Conservation (phyloP, 805 yeast species). For the Candida chauliodis region DNA sequence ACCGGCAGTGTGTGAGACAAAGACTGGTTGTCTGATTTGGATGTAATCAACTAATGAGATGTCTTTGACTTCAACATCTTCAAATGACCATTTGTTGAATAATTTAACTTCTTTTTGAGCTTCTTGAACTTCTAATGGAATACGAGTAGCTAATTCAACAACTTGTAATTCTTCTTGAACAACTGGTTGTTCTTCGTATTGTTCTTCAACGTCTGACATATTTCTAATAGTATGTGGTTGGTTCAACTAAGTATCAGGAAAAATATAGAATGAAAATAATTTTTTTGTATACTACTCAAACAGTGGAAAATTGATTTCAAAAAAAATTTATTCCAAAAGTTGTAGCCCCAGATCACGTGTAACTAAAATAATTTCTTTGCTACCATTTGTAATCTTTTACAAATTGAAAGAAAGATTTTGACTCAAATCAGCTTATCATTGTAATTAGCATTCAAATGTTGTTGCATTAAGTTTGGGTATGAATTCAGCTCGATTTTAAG, state of each 20-base stretch:
- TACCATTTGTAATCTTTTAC: too few species aligned
- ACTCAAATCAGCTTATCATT: too few species aligned
- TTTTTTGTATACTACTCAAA: slow-evolving; percentile 2
- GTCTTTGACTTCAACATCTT: slow-evolving; percentile 96
- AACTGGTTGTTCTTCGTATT: slow-evolving; percentile 54
- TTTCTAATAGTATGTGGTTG: not conserved
- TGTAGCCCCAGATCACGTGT: slow-evolving; percentile 6
- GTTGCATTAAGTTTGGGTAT: too few species aligned
- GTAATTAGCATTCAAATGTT: too few species aligned
- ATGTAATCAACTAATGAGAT: slow-evolving; percentile 97
- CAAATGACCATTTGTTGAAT: slow-evolving; percentile 99
- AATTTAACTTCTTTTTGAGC: slow-evolving; percentile 95
- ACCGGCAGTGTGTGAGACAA: slow-evolving; percentile 99
- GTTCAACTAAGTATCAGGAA: slow-evolving; percentile 3
- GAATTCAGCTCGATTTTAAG: too few species aligned
- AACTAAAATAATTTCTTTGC: too few species aligned
- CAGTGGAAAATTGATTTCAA: too few species aligned
- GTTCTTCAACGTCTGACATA: slow-evolving; percentile 80
- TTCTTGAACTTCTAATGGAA: slow-evolving; percentile 94
- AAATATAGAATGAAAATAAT: slow-evolving; percentile 6
- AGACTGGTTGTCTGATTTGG: slow-evolving; percentile 96
- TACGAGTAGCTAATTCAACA: slow-evolving; percentile 88
- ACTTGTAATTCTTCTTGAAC: slow-evolving; percentile 81
- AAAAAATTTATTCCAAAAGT: too few species aligned
- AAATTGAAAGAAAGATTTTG: too few species aligned